Conservation (phyloP, 2,329 filamentous ascomycete species). For the Dothistroma septosporum region DNA sequence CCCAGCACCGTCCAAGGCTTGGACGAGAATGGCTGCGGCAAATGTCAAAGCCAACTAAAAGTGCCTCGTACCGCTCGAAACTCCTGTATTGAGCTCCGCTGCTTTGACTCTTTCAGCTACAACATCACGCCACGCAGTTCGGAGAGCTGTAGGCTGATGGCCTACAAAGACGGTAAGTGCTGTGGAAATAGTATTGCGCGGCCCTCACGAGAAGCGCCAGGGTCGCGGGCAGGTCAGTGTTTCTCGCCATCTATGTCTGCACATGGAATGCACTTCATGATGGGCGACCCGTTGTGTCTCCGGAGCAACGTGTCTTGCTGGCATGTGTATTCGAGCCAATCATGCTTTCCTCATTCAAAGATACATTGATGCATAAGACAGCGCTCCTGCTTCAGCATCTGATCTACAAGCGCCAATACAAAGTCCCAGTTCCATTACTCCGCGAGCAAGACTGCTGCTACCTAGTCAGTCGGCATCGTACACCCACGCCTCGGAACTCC, state of each 20-base stretch:
- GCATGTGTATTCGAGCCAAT: neutral
- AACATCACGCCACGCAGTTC: neutral
- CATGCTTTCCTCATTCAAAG: neutral
- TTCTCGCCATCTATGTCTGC: neutral
- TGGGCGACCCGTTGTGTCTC: too few species aligned
- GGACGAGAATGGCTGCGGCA: neutral
- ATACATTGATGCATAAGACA: neutral
- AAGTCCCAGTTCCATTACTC: neutral
- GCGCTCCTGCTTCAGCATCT: neutral
- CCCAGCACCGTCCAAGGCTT: neutral
- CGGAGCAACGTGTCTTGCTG: too few species aligned
- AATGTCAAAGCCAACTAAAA: neutral
- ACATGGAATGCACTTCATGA: neutral
- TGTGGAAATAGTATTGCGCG: neutral
- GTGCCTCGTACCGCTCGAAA: neutral
- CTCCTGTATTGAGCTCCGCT: neutral
- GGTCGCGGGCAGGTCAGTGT: neutral
- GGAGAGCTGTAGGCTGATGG: neutral
- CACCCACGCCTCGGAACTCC: neutral
- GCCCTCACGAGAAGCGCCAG: neutral
- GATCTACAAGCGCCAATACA: neutral
- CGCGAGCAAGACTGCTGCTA: neutral
- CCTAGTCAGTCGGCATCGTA: neutral
- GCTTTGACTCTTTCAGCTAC: neutral
- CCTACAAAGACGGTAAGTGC: neutral